A percentile compares a stretch with the other conserved stretches of the same genome.
These are phyloP conservation scores for Scheffersomyces lignicola DNA, from an alignment of 1,139 yeast species.

Conservation along the genomic window DNA sequence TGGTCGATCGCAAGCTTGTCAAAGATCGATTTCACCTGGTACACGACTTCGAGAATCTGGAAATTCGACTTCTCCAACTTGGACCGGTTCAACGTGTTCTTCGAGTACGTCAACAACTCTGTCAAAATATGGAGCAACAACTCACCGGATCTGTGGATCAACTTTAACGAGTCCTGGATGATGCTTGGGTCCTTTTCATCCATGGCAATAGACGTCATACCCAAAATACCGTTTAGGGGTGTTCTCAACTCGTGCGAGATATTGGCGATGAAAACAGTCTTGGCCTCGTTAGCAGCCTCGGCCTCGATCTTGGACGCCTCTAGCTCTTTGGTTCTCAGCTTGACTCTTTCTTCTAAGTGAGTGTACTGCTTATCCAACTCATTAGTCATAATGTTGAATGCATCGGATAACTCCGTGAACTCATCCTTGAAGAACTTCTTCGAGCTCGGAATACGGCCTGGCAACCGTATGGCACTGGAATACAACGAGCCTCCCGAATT, in stretches of 20 bases:
- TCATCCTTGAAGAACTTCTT: slow-evolving; percentile 76
- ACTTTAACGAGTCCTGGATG: slow-evolving; percentile 64
- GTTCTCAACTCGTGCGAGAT: slow-evolving; percentile 94
- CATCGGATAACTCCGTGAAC: slow-evolving; percentile 80
- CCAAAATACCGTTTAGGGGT: slow-evolving; percentile 92
- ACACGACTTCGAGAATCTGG: slow-evolving; percentile 69
- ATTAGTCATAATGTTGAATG: slow-evolving; percentile 88
- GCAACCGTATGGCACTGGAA: slow-evolving; percentile 43
- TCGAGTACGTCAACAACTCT: slow-evolving; percentile 84
- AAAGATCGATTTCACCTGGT: slow-evolving; percentile 86
- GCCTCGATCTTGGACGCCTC: slow-evolving; percentile 89
- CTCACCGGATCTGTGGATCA: slow-evolving; percentile 88
- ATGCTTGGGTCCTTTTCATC: slow-evolving; percentile 71
- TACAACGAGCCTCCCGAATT: slow-evolving; percentile 31
- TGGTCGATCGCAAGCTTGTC: slow-evolving; percentile 81
- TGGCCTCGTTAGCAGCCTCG: slow-evolving; percentile 92
- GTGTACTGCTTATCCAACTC: slow-evolving; percentile 82
- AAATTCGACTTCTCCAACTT: slow-evolving; percentile 80
- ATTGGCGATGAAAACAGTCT: slow-evolving; percentile 91
- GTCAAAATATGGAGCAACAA: slow-evolving; percentile 81
- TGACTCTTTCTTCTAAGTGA: slow-evolving; percentile 86
- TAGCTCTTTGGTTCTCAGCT: slow-evolving; percentile 80
- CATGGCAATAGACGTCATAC: slow-evolving; percentile 93
- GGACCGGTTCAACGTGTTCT: slow-evolving; percentile 85
- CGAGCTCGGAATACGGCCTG: slow-evolving; percentile 55